These are phyloP conservation scores for Penicillium sp. DNA, from an alignment of 2,329 filamentous ascomycete genomes.

Conservation along the genomic window DNA sequence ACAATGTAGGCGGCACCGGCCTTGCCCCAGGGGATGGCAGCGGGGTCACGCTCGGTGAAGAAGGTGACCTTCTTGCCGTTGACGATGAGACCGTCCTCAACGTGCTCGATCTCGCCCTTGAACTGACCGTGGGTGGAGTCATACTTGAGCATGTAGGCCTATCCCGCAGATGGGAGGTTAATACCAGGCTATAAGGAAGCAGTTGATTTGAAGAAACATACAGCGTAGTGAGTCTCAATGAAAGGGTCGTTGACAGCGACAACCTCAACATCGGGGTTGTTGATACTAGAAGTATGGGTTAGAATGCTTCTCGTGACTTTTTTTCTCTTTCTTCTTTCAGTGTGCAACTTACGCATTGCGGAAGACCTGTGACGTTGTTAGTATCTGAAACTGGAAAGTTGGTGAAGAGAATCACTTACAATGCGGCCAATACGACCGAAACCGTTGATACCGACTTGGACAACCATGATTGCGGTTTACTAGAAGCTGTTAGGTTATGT, in stretches of 20 bases:
- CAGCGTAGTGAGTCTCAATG: conserved; percentile 96
- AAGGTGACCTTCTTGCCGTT: conserved; percentile 95
- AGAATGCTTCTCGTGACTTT: conserved; percentile 9
- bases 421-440: conserved; percentile 99
- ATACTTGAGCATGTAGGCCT: conserved; percentile 99
- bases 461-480: conserved; percentile 36
- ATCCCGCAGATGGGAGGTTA: conserved; percentile 10
- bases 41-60: conserved; percentile 89
- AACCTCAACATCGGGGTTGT: conserved; percentile 85
- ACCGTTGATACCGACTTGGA: conserved; percentile 94
- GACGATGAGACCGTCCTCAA: conserved; percentile 69
- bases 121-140: conserved; percentile 96
- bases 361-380: conserved; percentile 64
- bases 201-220: conserved; percentile 56
- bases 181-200: not conserved
- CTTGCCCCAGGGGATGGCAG: conserved; percentile 84
- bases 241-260: conserved; percentile 99
- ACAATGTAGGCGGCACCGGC: conserved; percentile 90
- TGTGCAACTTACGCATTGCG: conserved; percentile 76
- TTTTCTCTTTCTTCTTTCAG: not conserved
- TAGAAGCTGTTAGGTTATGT: conserved; percentile 30
- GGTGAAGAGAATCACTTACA: conserved; percentile 43
- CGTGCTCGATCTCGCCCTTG: conserved; percentile 82
- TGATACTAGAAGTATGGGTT: conserved; percentile 54
- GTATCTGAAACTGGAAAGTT: conserved; percentile 6